These are phyloP conservation scores for Penicillium olsonii DNA, from an alignment of 2,329 filamentous ascomycete genomes.

Conservation along the genomic window DNA sequence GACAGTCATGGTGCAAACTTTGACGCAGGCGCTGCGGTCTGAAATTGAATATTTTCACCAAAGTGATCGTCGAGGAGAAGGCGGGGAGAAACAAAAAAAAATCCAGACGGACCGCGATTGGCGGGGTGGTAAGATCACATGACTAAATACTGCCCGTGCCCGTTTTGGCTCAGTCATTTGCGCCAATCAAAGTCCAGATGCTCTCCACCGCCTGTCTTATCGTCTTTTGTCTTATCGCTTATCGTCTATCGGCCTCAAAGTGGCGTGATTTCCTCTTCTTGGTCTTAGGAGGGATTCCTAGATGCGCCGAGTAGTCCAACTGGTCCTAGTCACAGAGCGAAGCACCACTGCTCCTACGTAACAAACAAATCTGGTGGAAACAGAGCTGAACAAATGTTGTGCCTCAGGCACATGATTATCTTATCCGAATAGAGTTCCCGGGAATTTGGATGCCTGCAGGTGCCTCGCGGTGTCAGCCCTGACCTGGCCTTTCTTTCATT, in stretches of 20 bases:
- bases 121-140: neutral
- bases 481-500: constrained; percentile 7
- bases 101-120: constrained; percentile 6
- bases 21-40: neutral
- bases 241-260: neutral
- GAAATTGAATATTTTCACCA: constrained; percentile 5
- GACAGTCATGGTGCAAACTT: constrained; percentile 11
- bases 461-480: constrained; percentile 11
- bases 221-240: constrained; percentile 12
- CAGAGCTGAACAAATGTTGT: too few relatives aligned
- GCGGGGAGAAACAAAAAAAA: constrained; percentile 15
- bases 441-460: constrained; percentile 35
- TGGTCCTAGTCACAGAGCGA: too few relatives aligned
- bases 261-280: neutral
- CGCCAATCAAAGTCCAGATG: neutral
- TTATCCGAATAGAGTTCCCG: constrained; percentile 8
- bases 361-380: too few relatives aligned
- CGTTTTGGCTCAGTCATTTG: neutral
- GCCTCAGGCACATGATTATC: constrained; percentile 7
- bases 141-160: neutral
- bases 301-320: neutral
- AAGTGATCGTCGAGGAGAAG: constrained; percentile 7
- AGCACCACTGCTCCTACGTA: too few relatives aligned
- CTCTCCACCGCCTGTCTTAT: constrained; percentile 2
- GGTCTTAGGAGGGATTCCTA: too few relatives aligned